Evolutionary conservation across 2,329 filamentous ascomycete species (phyloP).

Genomic region (Colletotrichum agaves): DNA sequence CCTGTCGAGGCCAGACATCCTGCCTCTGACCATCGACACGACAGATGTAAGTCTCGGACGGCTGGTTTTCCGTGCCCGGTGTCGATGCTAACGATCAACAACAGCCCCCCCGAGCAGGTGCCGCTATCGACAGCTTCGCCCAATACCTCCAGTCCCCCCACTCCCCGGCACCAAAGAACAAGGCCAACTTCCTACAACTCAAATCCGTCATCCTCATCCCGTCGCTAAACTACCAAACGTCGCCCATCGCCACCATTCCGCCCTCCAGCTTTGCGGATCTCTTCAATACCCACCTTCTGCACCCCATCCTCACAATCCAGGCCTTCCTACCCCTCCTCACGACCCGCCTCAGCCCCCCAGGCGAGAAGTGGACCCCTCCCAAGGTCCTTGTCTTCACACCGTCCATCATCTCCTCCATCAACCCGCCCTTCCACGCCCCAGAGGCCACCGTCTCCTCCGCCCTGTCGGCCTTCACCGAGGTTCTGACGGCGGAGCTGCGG

Average conservation of each 20-base stretch:
- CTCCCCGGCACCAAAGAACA: slow-evolving; percentile 78
- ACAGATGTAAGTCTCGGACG: slow-evolving; percentile 70
- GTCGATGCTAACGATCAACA: slow-evolving; percentile 19
- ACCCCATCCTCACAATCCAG: slow-evolving; percentile 89
- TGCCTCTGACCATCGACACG: slow-evolving; percentile 84
- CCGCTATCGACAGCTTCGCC: slow-evolving; percentile 77
- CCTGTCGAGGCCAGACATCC: slow-evolving; percentile 83
- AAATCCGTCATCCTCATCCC: slow-evolving; percentile 87
- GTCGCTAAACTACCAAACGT: slow-evolving; percentile 81
- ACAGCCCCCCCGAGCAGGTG: slow-evolving; percentile 74
- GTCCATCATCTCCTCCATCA: slow-evolving; percentile 81
- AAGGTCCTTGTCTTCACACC: slow-evolving; percentile 83
- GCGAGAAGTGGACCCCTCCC: slow-evolving; percentile 64
- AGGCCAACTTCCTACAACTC: slow-evolving; percentile 79
- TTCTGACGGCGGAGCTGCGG: slow-evolving; percentile 81
- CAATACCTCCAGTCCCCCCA: slow-evolving; percentile 79
- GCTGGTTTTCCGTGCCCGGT: neutral
- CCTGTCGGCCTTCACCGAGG: slow-evolving; percentile 85
- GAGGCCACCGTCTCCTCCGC: slow-evolving; percentile 89
- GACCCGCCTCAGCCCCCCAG: slow-evolving; percentile 64
- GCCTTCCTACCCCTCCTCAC: slow-evolving; percentile 86
- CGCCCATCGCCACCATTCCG: slow-evolving; percentile 85
- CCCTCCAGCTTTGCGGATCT: slow-evolving; percentile 88
- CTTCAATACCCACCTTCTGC: slow-evolving; percentile 90
- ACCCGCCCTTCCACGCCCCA: slow-evolving; percentile 83